Evolutionary conservation across 2,329 filamentous ascomycete genomes (phyloP).

Genomic region (Acephala macrosclerotiorum): DNA sequence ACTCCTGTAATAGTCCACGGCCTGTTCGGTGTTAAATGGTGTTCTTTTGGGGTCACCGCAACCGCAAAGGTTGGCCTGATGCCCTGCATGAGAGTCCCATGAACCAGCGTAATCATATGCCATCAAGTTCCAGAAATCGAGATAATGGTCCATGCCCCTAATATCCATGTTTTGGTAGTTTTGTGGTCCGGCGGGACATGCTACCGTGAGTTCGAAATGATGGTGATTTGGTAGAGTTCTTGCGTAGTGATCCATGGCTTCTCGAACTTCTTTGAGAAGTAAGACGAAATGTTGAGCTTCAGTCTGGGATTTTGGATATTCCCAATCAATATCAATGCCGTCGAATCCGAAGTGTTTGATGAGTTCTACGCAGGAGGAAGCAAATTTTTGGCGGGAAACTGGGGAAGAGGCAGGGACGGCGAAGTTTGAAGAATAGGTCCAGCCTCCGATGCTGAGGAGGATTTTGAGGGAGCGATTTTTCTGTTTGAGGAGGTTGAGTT

Average conservation of each 20-base stretch:
- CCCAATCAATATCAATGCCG: constrained; percentile 74
- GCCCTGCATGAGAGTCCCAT: constrained; percentile 76
- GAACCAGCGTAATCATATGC: constrained; percentile 87
- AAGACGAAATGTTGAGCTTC: constrained; percentile 67
- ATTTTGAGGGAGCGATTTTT: constrained; percentile 84
- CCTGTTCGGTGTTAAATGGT: constrained; percentile 78
- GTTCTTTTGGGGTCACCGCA: constrained; percentile 69
- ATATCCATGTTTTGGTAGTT: constrained; percentile 71
- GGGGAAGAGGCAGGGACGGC: constrained; percentile 75
- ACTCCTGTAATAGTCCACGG: constrained; percentile 73
- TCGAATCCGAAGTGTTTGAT: constrained; percentile 84
- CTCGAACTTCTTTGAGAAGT: constrained; percentile 63
- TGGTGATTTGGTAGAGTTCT: constrained; percentile 46
- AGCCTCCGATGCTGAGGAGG: constrained; percentile 87
- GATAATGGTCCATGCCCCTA: constrained; percentile 67
- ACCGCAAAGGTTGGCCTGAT: constrained; percentile 81
- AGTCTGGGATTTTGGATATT: constrained; percentile 62
- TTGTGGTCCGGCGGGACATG: constrained; percentile 66
- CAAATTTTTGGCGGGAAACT: constrained; percentile 75
- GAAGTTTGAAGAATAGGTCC: constrained; percentile 91
- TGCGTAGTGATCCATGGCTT: constrained; percentile 65
- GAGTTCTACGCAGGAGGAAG: constrained; percentile 74
- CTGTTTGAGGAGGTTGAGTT: constrained; percentile 84
- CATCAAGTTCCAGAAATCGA: constrained; percentile 86
- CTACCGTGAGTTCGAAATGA: constrained; percentile 71